These are phyloP conservation scores for Tetrahymena borealis DNA, from an alignment of 73 alveolate genomes.

Conservation along the genomic window DNA sequence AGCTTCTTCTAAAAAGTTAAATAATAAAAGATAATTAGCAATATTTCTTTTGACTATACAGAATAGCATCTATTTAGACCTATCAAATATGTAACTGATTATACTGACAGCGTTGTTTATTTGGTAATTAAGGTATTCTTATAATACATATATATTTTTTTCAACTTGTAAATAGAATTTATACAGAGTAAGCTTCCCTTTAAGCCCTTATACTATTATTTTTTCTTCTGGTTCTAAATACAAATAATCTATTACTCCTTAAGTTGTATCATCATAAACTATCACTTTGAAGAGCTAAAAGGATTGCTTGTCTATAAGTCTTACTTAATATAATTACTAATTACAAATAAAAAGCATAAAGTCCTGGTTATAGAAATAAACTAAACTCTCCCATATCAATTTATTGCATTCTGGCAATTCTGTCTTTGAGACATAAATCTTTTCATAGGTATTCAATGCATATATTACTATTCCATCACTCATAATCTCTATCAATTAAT, in stretches of 20 bases:
- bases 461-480: not conserved
- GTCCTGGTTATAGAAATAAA: not conserved
- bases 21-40: not conserved
- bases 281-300: not conserved
- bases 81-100: not conserved
- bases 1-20: not conserved
- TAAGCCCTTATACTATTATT: no score
- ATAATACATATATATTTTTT: no score
- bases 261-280: no score
- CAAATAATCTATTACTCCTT: no score
- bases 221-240: no score
- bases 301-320: not conserved
- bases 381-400: not conserved
- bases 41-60: not conserved
- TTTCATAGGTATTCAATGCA: not conserved
- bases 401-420: not conserved
- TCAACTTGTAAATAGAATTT: no score
- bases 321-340: not conserved
- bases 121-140: no score
- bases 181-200: no score
- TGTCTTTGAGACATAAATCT: not conserved
- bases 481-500: not conserved
- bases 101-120: no score
- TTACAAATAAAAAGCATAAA: not conserved
- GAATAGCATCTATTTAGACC: not conserved